Conservation (phyloP, 2,329 filamentous ascomycete species). For the Hypoxylon sp. region DNA sequence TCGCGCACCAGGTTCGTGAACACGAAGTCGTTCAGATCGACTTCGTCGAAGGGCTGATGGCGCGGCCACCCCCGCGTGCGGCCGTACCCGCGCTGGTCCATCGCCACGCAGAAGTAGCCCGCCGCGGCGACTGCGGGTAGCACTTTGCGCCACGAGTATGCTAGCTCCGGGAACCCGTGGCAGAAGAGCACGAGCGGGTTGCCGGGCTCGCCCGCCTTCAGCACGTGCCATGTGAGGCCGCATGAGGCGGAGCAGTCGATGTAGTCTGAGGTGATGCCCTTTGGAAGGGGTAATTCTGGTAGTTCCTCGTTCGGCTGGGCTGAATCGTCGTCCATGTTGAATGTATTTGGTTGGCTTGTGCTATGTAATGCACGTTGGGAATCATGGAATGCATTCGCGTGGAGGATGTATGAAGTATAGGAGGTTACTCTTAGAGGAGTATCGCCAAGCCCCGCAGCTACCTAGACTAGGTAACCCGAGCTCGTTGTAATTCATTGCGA, state of each 20-base stretch:
- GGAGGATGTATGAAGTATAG: not conserved
- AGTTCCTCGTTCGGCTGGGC: conserved; percentile 27
- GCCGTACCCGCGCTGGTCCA: conserved; percentile 78
- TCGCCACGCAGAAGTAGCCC: conserved; percentile 76
- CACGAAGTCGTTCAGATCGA: conserved; percentile 70
- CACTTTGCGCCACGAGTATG: conserved; percentile 78
- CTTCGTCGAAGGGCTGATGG: conserved; percentile 61
- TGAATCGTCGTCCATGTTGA: conserved; percentile 22
- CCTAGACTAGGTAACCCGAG: not conserved
- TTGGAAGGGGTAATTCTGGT: conserved; percentile 60
- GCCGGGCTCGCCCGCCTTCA: conserved; percentile 65
- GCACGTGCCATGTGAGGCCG: conserved; percentile 73
- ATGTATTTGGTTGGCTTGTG: not conserved
- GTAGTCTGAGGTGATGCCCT: conserved; percentile 68
- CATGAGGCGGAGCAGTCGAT: conserved; percentile 65
- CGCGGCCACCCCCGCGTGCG: conserved; percentile 74
- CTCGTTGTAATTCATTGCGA: too few relatives aligned
- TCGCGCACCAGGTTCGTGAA: conserved; percentile 74
- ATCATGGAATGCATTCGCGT: not conserved
- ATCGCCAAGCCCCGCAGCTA: conserved; percentile 10
- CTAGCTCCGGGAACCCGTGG: conserved; percentile 78
- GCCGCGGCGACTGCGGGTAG: conserved; percentile 70
- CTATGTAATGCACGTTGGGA: not conserved
- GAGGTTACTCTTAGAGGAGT: not conserved
- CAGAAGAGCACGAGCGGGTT: conserved; percentile 73